Evolutionary conservation across 371 early-diverging fungal genomes (phyloP), one percentile per base, ranked within the genome.

Genomic region (Batrachochytrium dendrobatidis): DNA sequence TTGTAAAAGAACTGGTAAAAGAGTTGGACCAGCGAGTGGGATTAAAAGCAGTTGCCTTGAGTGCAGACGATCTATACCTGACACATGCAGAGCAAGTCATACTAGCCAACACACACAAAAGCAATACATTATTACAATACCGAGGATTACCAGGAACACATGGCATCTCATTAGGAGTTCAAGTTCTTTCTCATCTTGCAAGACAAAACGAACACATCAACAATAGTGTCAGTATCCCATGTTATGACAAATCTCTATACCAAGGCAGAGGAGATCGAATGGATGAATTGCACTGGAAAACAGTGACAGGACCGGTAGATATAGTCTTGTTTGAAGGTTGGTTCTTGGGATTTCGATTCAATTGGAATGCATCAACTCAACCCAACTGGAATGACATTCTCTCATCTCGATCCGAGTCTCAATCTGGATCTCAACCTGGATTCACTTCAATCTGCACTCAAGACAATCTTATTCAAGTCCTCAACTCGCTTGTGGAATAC

Each of bases 301-400:
- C 25, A 4, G 74, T 76, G 0, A 34, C 55, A 17, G 71, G 69
- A 0, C 89, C 90, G 0, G 61, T 86, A 33, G 86, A 93, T 60
- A 80, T 95, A 25, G 75, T 96, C 5, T 59, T 96, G 28, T 86
- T 95, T 61, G 97, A 96, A 70, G 97, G 97, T 0, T 96, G 97
- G 94, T 87, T 83, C 59, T 66, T 92, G 18, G 97, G 95, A 0
- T 96, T 93, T 66, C 84, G 82, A 28, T 68, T 86, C 1, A 68
- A 89, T 20, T 61, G 44, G 17, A 49, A 29, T 12, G 22, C 66
- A 17, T 55, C 66, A 0, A n/a, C n/a, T n/a, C n/a, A n/a, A n/a
- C n/a, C n/a, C n/a, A 39, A n/a, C 39, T 15, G 12, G 15, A n/a
- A 39, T 39, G n/a, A 12, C 39, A 39, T 39, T n/a, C 39, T 39